Evolutionary conservation across 345 rosid species (phyloP).

Genomic region (Syzygium grande): DNA sequence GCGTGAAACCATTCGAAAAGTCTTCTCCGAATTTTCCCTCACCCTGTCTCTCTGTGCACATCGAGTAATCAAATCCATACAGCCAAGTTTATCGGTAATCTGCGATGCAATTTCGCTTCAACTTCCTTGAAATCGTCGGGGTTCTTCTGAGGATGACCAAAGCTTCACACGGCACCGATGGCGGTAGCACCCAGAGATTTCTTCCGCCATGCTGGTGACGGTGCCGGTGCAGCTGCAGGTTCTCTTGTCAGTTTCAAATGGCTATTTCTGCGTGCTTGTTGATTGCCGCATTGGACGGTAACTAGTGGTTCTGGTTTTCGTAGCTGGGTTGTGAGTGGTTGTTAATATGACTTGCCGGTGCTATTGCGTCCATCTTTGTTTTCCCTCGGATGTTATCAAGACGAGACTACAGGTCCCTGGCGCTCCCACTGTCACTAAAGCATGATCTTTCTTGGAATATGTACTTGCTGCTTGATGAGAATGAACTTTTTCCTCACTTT

Average conservation of each 20-base stretch:
- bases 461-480: not conserved
- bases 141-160: constrained; percentile 28
- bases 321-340: not conserved
- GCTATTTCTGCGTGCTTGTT: not conserved
- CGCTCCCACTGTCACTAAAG: not conserved
- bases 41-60: not conserved
- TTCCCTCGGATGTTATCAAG: not conserved
- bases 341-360: not conserved
- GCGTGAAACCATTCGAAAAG: not conserved
- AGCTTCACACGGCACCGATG: constrained; percentile 21
- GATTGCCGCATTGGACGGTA: not conserved
- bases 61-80: not conserved
- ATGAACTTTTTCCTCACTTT: not conserved
- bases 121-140: not conserved
- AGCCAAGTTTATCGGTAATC: constrained; percentile 9
- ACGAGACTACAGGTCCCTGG: not conserved
- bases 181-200: constrained; percentile 31
- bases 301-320: not conserved
- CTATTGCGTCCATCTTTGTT: not conserved
- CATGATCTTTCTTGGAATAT: not conserved
- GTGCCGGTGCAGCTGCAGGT: constrained; percentile 98
- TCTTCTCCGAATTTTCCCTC: not conserved
- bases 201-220: constrained; percentile 59
- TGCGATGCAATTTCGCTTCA: constrained; percentile 2
- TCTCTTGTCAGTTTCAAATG: not conserved